Conservation (phyloP, 129 eudicot genomes). For the Kitagawia praeruptora region DNA sequence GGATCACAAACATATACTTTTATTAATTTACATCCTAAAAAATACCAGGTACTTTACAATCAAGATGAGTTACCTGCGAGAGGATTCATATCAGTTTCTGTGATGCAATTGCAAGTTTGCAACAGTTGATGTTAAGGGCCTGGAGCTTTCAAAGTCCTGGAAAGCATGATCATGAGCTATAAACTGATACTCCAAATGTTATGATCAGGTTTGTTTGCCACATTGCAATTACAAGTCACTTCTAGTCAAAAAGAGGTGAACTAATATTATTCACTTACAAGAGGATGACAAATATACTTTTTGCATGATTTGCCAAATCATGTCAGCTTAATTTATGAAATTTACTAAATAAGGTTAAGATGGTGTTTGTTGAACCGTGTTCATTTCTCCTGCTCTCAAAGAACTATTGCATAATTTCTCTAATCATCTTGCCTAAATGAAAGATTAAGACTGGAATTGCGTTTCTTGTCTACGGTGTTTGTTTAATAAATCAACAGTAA, state of each 20-base stretch:
- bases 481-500: background rate
- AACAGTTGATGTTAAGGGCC: too few species aligned
- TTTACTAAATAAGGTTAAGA: background rate
- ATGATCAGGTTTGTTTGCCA: too few species aligned
- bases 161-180: conserved; percentile 10
- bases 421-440: background rate
- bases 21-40: background rate
- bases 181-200: too few species aligned
- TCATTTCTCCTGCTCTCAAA: background rate
- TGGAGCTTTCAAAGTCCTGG: conserved; percentile 76
- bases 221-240: too few species aligned
- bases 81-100: conserved; percentile 79
- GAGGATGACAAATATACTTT: too few species aligned
- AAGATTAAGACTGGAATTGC: background rate
- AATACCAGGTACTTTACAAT: background rate
- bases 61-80: conserved; percentile 48
- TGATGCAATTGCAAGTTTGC: conserved; percentile 82
- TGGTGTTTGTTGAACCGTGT: background rate
- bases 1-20: background rate
- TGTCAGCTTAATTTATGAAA: too few species aligned
- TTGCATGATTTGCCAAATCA: too few species aligned
- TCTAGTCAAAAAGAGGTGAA: too few species aligned
- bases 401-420: background rate
- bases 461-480: background rate
- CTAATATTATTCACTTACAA: too few species aligned